phyloP scores from a whole-genome alignment of 2,329 filamentous ascomycete genomes.

The Aspergillus spinulosporus region DNA sequence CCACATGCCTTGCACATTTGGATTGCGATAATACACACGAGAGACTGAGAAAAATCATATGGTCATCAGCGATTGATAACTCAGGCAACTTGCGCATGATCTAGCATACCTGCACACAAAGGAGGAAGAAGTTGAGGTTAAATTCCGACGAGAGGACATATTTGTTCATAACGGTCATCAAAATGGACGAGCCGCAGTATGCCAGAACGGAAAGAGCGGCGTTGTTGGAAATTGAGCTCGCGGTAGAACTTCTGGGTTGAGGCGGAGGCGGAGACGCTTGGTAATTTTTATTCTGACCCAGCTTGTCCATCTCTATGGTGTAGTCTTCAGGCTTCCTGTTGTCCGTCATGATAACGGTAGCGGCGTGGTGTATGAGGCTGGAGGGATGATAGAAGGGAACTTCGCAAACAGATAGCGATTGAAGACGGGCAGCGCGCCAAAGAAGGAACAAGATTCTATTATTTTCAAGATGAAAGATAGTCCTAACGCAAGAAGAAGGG shows the following conservation, averaged over 20 bases:
- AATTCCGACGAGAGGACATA: conserved; percentile 89
- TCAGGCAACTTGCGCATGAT: background rate
- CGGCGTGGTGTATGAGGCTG: conserved; percentile 2
- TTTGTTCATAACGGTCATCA: conserved; percentile 99
- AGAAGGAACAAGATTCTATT: background rate
- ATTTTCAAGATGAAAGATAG: background rate
- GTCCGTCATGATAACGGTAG: conserved; percentile 66
- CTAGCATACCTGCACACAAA: conserved; percentile 78
- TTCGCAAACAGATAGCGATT: background rate
- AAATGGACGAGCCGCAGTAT: conserved; percentile 94
- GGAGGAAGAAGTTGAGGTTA: conserved; percentile 95
- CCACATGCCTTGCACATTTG: conserved; percentile 76
- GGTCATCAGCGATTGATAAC: conserved; percentile 5
- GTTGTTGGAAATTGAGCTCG: conserved; percentile 66
- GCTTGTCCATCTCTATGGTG: conserved; percentile 67
- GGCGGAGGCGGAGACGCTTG: conserved; percentile 42
- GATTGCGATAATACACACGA: conserved; percentile 86
- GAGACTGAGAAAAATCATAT: conserved; percentile 57
- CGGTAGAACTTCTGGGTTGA: conserved; percentile 36
- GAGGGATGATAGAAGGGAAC: conserved; percentile 3
- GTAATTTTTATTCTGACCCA: conserved; percentile 53
- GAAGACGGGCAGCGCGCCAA: conserved; percentile 1
- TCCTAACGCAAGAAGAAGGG: background rate
- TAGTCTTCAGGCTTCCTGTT: conserved; percentile 85
- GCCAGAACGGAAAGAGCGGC: conserved; percentile 77